These are phyloP conservation scores for Dactylellina parvicollis DNA, from an alignment of 2,329 filamentous ascomycete species.

Conservation along the genomic window DNA sequence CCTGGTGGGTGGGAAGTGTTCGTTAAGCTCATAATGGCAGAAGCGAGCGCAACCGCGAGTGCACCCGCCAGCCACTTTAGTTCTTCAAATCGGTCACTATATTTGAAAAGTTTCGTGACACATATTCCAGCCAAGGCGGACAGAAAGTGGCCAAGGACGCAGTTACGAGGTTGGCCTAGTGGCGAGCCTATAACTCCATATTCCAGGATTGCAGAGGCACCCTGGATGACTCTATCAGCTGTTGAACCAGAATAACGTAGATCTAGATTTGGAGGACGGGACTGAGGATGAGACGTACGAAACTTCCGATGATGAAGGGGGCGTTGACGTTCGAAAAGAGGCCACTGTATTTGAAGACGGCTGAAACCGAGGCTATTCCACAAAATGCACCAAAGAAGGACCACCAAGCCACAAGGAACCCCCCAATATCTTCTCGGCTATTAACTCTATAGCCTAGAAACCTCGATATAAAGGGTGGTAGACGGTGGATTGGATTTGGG, in stretches of 20 bases:
- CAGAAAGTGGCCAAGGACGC: conserved; percentile 73
- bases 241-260: not conserved
- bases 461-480: conserved; percentile 74
- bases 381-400: conserved; percentile 73
- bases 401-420: conserved; percentile 72
- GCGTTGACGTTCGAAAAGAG: conserved; percentile 67
- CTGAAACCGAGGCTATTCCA: conserved; percentile 70
- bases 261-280: not conserved
- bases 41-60: conserved; percentile 72
- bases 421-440: conserved; percentile 62
- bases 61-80: conserved; percentile 74
- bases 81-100: conserved; percentile 64
- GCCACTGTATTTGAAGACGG: conserved; percentile 68
- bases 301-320: conserved; percentile 74
- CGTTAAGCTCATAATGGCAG: conserved; percentile 73
- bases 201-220: conserved; percentile 78
- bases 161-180: conserved; percentile 77
- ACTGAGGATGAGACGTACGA: conserved; percentile 69
- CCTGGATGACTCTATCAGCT: conserved; percentile 62
- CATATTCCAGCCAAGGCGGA: conserved; percentile 70
- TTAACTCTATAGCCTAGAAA: conserved; percentile 72
- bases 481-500: conserved; percentile 69
- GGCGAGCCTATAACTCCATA: conserved; percentile 78
- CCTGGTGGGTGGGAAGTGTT: conserved; percentile 79
- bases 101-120: conserved; percentile 73